phyloP scores from a whole-genome alignment of 805 yeast species.

The Isabelozyma gotoi region DNA sequence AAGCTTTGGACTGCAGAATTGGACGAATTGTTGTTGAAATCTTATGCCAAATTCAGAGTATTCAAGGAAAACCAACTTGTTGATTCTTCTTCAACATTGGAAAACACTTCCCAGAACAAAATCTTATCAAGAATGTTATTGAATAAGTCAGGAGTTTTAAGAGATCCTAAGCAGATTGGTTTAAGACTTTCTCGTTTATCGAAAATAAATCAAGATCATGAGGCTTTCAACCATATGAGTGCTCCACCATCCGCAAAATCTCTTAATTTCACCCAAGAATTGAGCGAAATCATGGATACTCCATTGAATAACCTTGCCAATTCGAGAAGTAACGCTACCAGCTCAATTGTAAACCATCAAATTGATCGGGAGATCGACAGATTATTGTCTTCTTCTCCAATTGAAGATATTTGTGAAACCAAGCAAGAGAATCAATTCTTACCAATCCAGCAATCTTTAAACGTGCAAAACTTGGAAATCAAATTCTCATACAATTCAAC shows the following conservation, averaged over 20 bases:
- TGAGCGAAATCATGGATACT: constrained; percentile 26
- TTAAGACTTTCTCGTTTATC: constrained; percentile 29
- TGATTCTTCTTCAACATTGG: constrained; percentile 21
- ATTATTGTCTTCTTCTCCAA: constrained; percentile 26
- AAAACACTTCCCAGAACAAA: constrained; percentile 38
- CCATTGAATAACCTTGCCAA: constrained; percentile 25
- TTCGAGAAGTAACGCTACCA: constrained; percentile 6
- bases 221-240: not conserved
- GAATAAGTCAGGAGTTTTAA: constrained; percentile 32
- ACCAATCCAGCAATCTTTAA: not conserved
- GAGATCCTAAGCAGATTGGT: constrained; percentile 39
- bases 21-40: constrained; percentile 34
- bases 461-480: constrained; percentile 2
- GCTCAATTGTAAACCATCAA: constrained; percentile 16
- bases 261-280: constrained; percentile 12
- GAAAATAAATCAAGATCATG: constrained; percentile 12
- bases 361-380: constrained; percentile 31
- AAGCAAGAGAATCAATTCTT: not conserved
- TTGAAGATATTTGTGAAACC: constrained; percentile 4
- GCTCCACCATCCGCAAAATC: not conserved
- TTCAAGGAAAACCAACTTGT: constrained; percentile 25
- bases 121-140: constrained; percentile 39
- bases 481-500: constrained; percentile 5
- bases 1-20: constrained; percentile 31
- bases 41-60: constrained; percentile 32